phyloP scores from a whole-genome alignment of 2,329 filamentous ascomycete genomes.

The Fusarium solani-melongenae region DNA sequence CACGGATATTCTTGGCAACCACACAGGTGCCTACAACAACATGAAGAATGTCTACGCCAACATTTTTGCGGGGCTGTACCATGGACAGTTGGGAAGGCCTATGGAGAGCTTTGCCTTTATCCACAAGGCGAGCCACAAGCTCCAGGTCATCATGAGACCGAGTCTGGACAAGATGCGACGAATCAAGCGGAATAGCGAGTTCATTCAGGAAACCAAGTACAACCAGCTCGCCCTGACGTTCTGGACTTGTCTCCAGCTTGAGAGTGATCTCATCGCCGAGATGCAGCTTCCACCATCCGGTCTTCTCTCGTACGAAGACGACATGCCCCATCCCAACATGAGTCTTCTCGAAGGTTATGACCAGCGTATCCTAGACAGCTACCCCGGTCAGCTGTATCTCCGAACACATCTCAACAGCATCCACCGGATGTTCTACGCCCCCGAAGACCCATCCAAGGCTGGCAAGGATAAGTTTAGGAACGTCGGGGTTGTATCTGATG shows the following conservation, averaged over 20 bases:
- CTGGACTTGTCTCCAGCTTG: constrained; percentile 93
- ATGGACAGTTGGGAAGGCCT: constrained; percentile 86
- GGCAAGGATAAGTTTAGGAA: constrained; percentile 56
- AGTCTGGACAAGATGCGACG: constrained; percentile 61
- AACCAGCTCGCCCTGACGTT: constrained; percentile 82
- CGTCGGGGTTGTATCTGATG: constrained; percentile 58
- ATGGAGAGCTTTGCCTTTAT: constrained; percentile 82
- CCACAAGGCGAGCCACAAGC: constrained; percentile 64
- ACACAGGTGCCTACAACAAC: constrained; percentile 81
- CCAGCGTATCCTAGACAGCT: constrained; percentile 66
- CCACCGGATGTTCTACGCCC: constrained; percentile 67
- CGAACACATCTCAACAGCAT: constrained; percentile 73
- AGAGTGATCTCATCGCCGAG: constrained; percentile 95
- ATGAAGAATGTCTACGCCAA: constrained; percentile 87
- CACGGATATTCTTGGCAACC: constrained; percentile 85
- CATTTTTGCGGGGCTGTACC: constrained; percentile 87
- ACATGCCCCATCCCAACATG: constrained; percentile 75
- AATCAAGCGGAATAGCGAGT: constrained; percentile 50
- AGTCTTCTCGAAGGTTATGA: constrained; percentile 56
- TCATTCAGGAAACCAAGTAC: constrained; percentile 56
- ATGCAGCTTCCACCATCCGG: constrained; percentile 72
- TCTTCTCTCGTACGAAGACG: constrained; percentile 69
- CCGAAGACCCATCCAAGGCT: constrained; percentile 49
- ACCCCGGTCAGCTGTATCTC: constrained; percentile 71
- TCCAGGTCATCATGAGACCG: constrained; percentile 81